Base-by-base conservation (phyloP, 768 basidiomycete genomes). In the Boletus subcaerulescens region DNA sequence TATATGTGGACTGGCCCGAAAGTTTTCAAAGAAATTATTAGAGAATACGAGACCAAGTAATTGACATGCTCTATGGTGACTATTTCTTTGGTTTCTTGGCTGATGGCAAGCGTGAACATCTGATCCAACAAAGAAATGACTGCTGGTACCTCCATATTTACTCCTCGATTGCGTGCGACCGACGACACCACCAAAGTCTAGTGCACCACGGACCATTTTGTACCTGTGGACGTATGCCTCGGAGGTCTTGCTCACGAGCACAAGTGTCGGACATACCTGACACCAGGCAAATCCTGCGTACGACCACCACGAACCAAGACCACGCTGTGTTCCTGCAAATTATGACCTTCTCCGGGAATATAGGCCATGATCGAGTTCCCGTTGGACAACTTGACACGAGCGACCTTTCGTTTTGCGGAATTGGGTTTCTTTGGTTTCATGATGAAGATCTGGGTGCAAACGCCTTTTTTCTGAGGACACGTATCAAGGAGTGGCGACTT, bases 281-380 rank as follows among this genome's bases (percentile, higher is more conserved):
- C 91, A 81, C 97, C 95, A 36, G 96, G 96, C 70, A 98, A 79
- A 86, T 99, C 97, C 77, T 98, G 95, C 2, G 93, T 88, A 74
- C 93, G 83, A 14, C 97, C 97, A 5, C 97, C 97, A 64, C 95
- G 77, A n/a, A 98, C 83, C 42, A 98, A 72, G 2, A 98, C 94
- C 5, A 98, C 96, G 72, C 88, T 89, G 66, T 99, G 97, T 70
- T 98, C 97, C 74, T 98, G 97, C 65, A 98, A 72, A 67, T 97
- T 98, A 70, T 98, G 96, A 1, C 97, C 97, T 68, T 98, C 97
- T 63, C 97, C 97, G 43, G 89, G 91, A 54, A 98, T 93, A 71
- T 98, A 98, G 15, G 93, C 94, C 77, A 89, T 89, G 58, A 94
- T 80, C 41, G 85, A 86, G 70, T 89, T 87, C 47, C 97, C 97